Conservation (phyloP, 768 basidiomycete genomes). For the Daedalea quercina region DNA sequence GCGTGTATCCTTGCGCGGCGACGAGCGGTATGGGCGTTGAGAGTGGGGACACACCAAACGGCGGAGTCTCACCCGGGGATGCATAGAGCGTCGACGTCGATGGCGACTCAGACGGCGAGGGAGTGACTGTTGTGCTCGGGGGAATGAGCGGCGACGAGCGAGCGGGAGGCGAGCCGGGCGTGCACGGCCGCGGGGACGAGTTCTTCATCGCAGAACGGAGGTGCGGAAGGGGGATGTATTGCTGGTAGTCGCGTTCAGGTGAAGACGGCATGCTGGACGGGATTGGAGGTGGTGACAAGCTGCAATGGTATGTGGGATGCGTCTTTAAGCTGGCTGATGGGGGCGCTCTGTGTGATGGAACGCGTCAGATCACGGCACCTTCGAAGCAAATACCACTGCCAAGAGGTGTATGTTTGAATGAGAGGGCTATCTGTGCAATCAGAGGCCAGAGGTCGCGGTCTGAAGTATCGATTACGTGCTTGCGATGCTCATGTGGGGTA, state of each 20-base stretch:
- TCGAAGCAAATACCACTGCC: background rate
- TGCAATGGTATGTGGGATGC: background rate
- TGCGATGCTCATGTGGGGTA: too few relatives aligned
- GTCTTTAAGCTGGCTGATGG: background rate
- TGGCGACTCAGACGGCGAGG: constrained; percentile 9
- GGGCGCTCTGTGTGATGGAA: background rate
- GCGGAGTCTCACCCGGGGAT: constrained; percentile 2
- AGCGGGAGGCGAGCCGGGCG: constrained; percentile 14
- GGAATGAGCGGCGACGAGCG: constrained; percentile 5
- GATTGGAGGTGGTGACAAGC: background rate
- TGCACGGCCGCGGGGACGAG: constrained; percentile 22
- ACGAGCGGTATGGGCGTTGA: constrained; percentile 11
- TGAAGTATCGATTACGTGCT: background rate
- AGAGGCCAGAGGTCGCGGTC: background rate
- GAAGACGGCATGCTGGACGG: constrained; percentile 10
- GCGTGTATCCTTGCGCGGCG: constrained; percentile 34
- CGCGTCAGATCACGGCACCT: constrained; percentile 4
- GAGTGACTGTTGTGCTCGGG: background rate
- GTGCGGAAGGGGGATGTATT: constrained; percentile 20
- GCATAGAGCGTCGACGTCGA: constrained; percentile 1
- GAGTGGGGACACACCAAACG: constrained; percentile 13
- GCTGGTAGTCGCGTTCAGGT: constrained; percentile 14
- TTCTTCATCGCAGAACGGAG: constrained; percentile 55
- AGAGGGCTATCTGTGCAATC: background rate
- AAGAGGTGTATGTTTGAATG: background rate